Conservation (phyloP, 495 filamentous ascomycete species). For the Penicillium atrosanguineum region DNA sequence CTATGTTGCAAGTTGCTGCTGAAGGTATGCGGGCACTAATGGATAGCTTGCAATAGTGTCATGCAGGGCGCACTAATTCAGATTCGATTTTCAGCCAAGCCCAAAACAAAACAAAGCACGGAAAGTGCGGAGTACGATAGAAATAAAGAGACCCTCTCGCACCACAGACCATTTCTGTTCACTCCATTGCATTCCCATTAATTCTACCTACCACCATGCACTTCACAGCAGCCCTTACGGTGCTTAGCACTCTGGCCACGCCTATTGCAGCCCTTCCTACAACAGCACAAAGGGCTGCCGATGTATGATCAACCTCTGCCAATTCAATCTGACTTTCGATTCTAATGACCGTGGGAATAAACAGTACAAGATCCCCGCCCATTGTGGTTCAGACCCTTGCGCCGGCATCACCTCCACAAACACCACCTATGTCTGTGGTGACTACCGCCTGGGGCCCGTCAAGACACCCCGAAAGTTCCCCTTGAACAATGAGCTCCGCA, state of each 20-base stretch:
- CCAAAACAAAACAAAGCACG: no score
- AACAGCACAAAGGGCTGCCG: background rate
- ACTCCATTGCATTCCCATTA: background rate
- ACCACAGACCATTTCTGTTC: no score
- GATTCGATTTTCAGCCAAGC: no score
- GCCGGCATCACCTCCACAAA: slow-evolving; percentile 36
- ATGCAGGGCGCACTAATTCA: no score
- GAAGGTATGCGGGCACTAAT: no score
- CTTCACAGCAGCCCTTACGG: background rate
- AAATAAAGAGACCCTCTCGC: no score
- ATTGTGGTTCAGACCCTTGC: slow-evolving; percentile 33
- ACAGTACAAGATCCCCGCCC: slow-evolving; percentile 12
- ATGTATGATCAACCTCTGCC: no score
- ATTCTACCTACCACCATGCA: background rate
- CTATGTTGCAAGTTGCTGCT: no score
- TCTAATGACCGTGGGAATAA: no score
- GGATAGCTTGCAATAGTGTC: no score
- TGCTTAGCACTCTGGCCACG: slow-evolving; percentile 1
- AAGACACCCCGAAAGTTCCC: slow-evolving; percentile 38
- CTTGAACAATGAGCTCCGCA: slow-evolving; percentile 31
- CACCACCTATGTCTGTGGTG: slow-evolving; percentile 47
- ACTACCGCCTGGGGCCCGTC: slow-evolving; percentile 50
- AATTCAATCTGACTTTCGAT: no score
- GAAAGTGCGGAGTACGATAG: no score
- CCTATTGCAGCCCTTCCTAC: background rate